Evolutionary conservation across 352 stramenopile genomes (phyloP), one percentile per base, ranked within the genome.

Genomic region (Globisporangium nunn): DNA sequence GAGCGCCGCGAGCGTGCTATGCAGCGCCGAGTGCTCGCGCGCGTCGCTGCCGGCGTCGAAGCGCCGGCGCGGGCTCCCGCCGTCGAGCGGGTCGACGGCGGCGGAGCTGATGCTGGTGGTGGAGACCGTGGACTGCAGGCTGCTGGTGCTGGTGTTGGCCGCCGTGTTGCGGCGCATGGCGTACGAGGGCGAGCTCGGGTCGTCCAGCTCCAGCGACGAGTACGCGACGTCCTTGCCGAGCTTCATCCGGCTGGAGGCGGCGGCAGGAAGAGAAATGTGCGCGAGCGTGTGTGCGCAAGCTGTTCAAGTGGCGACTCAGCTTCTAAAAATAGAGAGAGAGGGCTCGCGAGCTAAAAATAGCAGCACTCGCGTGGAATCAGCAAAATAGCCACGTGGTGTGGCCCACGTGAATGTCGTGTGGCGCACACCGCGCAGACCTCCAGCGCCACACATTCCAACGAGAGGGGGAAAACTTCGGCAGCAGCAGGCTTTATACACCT

Each of bases 191-290:
- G 63, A 58, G 23, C 64, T 66, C 2, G 78, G 81, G n/a, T 76
- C 78, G 49, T 91, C 73, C 61, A 91, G 64, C 39, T 91, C 78
- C 43, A 91, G 64, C 50, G 81, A 86, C 67, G 81, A 72, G 63
- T 91, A 91, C 46, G 72, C 71, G 61, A 88, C 74, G 68, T 91
- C 84, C 64, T 88, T 88, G 54, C 76, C 61, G 33, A 88, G 73
- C 65, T 87, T 88, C 81, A 88, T 88, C 11, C 11, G 47, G 33
- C 23, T 23, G 23, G 23, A 23, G 23, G 23, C 23, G 23, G 23
- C 23, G 23, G 23, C 23, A 23, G 23, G 23, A 23, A 23, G 23
- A 23, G 23, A 23, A 23, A 23, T 23, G 23, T 23, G 23, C 23
- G 23, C 23, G 23, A 23, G 23, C 23, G 23, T 23, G 23, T 23